A percentile compares a stretch with the other conserved stretches of the same genome.
These are phyloP conservation scores for Hypoxylon perforatum DNA, from an alignment of 495 filamentous ascomycete genomes.

Conservation along the genomic window DNA sequence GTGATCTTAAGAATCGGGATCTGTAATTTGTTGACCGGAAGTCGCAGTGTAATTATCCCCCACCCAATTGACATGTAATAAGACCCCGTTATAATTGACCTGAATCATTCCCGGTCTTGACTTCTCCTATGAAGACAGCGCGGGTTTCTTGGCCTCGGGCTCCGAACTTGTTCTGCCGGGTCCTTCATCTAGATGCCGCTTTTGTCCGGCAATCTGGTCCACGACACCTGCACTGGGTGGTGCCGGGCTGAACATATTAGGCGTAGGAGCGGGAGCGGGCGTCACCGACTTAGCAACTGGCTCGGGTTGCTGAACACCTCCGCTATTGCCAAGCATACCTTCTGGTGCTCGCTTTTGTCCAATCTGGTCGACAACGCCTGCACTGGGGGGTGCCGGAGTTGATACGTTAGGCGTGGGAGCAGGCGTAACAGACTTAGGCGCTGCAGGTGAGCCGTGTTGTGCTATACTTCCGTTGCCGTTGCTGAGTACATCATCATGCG, in stretches of 20 bases:
- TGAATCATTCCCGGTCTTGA: not conserved
- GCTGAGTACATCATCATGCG: conserved; percentile 21
- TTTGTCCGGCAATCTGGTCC: conserved; percentile 39
- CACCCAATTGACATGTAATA: no score
- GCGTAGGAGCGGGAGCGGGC: conserved; percentile 9
- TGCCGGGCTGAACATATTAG: conserved; percentile 29
- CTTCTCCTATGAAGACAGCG: conserved; percentile 23
- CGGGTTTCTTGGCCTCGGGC: conserved; percentile 42
- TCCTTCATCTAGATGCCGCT: conserved; percentile 43
- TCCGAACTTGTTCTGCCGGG: conserved; percentile 41
- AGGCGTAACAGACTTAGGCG: conserved; percentile 14
- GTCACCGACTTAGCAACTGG: not conserved
- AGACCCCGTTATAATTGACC: not conserved
- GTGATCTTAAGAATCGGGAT: no score
- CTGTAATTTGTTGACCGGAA: no score
- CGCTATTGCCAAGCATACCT: conserved; percentile 2
- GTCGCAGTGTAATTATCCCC: not conserved
- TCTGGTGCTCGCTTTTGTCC: conserved; percentile 26
- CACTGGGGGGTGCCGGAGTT: conserved; percentile 30
- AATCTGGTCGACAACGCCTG: conserved; percentile 31
- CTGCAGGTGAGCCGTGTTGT: conserved; percentile 9
- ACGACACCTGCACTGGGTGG: conserved; percentile 39
- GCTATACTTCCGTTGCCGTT: conserved; percentile 2
- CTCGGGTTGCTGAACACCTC: conserved; percentile 14
- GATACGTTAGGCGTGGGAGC: conserved; percentile 16